Evolutionary conservation across 805 yeast species (phyloP).

Genomic region (Pichia pseudocactophila): DNA sequence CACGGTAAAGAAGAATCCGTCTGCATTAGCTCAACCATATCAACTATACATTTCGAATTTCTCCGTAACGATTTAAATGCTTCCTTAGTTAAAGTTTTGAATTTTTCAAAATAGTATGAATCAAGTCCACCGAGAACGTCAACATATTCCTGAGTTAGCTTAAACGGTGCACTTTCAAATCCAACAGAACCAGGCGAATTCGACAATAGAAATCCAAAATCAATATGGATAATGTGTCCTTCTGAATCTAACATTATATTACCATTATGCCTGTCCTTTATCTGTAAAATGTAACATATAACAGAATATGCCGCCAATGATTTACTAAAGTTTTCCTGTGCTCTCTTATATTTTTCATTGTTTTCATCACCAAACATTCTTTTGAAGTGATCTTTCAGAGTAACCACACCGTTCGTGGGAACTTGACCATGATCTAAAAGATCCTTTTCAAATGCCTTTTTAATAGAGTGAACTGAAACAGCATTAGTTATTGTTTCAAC

Average conservation of each 20-base stretch:
- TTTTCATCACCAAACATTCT: conserved; percentile 63
- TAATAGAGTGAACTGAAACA: conserved; percentile 85
- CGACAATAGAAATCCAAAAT: conserved; percentile 86
- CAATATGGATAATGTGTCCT: conserved; percentile 92
- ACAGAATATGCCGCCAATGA: conserved; percentile 90
- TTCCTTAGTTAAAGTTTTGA: conserved; percentile 53
- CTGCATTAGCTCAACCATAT: conserved; percentile 90
- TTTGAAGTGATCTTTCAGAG: conserved; percentile 70
- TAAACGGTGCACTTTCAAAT: conserved; percentile 96
- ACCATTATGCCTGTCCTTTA: conserved; percentile 95
- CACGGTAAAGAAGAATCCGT: conserved; percentile 86
- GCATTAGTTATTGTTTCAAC: conserved; percentile 97
- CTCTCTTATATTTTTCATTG: conserved; percentile 50
- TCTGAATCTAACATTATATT: conserved; percentile 94
- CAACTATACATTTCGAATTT: conserved; percentile 63
- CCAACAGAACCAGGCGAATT: conserved; percentile 97
- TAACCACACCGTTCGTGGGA: conserved; percentile 60
- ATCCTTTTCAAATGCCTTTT: conserved; percentile 78
- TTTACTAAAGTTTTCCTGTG: conserved; percentile 76
- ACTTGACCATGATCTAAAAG: conserved; percentile 59
- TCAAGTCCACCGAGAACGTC: conserved; percentile 78
- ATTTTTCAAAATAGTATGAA: conserved; percentile 50
- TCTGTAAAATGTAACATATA: conserved; percentile 80
- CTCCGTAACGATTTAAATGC: conserved; percentile 70
- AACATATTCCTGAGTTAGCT: conserved; percentile 80